Evolutionary conservation across 208 protist genomes (phyloP), one percentile per base, ranked within the genome.

Genomic region (Leishmania aethiopica): DNA sequence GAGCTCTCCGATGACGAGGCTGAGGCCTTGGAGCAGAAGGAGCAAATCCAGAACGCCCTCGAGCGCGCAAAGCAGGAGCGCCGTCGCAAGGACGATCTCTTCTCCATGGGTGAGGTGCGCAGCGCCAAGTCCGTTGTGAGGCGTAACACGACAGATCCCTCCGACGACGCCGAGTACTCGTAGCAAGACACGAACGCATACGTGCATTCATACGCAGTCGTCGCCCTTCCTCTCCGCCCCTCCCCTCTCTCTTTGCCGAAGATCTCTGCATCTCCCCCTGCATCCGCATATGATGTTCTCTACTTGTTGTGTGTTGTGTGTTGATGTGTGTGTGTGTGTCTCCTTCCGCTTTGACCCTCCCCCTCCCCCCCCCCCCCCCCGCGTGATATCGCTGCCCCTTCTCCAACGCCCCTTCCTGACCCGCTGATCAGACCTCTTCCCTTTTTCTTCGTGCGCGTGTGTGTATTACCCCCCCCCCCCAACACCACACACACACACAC

Each of bases 11-110:
- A 86, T 19, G 91, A 93, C 40, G 88, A 90, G 69, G 84, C 89
- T 2, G 89, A 97, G 49, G 88, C 94, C 13, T 78, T 90, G 35
- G 92, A 96, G 77, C 87, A 91, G 79, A 90, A 92, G 84, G 92
- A 96, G 75, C 80, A 94, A 51, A 93, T 95, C 49, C 91, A 94
- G 64, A 92, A 88, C 75, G 83, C 91, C 17, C 82, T 97, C 66
- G 89, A 96, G 82, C 81, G 91, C 1, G 92, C 91, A 35, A 95
- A 95, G 84, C 90, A 93, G 82, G 90, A 94, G 74, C 92, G 89
- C 10, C 83, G 88, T 62, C 84, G 88, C 15, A 93, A 94, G 76
- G 89, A 87, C 17, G 89, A 97, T 67, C 79, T 93, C 32, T 97
- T 97, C 75, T 85, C 87, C 10, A 83, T 93, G 79, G 94, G 94